These are phyloP conservation scores for Starmerella asiatica DNA, from an alignment of 805 yeast genomes.

Conservation along the genomic window DNA sequence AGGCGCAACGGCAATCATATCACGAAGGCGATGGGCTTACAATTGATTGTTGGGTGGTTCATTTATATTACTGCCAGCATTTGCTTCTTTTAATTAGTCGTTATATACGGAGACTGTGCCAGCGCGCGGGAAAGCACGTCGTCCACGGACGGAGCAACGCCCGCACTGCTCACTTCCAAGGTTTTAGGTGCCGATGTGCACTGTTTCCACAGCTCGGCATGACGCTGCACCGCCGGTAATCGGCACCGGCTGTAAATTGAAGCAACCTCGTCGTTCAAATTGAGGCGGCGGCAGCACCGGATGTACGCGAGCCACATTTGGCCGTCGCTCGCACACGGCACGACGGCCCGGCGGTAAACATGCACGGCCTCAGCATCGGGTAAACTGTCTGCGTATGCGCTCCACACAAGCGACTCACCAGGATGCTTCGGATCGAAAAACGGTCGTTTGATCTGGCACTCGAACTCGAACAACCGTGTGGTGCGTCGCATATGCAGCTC, in stretches of 20 bases:
- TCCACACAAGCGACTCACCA: constrained; percentile 44
- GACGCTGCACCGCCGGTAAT: constrained; percentile 10
- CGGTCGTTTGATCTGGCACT: constrained; percentile 44
- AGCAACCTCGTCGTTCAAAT: not conserved
- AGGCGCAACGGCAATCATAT: constrained; percentile 34
- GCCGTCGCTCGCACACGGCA: constrained; percentile 39
- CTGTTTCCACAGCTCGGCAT: constrained; percentile 25
- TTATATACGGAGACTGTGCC: not conserved
- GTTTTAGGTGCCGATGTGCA: too few relatives aligned
- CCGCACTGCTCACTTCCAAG: too few relatives aligned
- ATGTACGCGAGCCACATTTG: constrained; percentile 58
- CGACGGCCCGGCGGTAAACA: constrained; percentile 57
- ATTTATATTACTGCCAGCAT: constrained; percentile 26
- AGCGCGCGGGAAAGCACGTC: not conserved
- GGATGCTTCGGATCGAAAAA: constrained; percentile 42
- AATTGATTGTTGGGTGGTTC: constrained; percentile 33
- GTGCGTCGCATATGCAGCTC: constrained; percentile 30
- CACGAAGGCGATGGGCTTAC: constrained; percentile 30
- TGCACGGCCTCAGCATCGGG: constrained; percentile 26
- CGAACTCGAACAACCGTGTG: constrained; percentile 55
- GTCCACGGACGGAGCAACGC: not conserved
- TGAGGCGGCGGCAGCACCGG: constrained; percentile 34
- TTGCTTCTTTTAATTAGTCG: not conserved
- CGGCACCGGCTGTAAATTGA: not conserved
- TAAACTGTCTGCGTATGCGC: constrained; percentile 38